Base-by-base conservation (phyloP, 495 filamentous ascomycete genomes). In the Neurospora sublineolata region DNA sequence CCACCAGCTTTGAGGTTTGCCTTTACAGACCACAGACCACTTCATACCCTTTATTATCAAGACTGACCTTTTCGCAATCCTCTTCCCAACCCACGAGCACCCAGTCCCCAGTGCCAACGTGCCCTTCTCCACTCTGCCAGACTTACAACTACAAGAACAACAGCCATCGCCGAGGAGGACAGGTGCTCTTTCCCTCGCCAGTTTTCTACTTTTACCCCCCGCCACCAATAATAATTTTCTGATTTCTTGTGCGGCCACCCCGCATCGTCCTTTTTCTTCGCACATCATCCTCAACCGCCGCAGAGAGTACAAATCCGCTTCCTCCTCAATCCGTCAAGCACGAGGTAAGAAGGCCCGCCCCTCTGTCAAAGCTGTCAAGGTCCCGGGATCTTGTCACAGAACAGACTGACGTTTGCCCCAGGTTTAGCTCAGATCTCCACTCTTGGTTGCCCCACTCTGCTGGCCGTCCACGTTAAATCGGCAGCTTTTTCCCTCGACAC, bases 401-500 rank as follows among this genome's bases (percentile, higher is more conserved):
- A 5, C 52, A 60, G 27, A 60, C 52, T 60, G 52, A 60, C 52
- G 52, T 60, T 60, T 60, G 52, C 52, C 52, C 52, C 52, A 60
- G 52, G 52, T 60, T 60, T 30, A 60, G 52, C 52, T 60, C 52
- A 33, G 27, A 60, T 60, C 52, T 60, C 52, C 52, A 60, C 52
- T 60, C 52, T 60, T 60, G 52, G 27, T 33, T 33, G 52, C 52
- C 52, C 52, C 52, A 60, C 52, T 60, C 52, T 18, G 1, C 52
- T 60, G 52, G 52, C 27, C 52, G 52, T 60, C 52, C 52, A 60
- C 52, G 52, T 60, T 60, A 60, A 60, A 60, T 60, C 52, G 52
- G 52, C 52, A 60, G 52, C 52, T 68, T 36, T 37, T 68, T 60
- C 69, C 42, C 58, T 42, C 36, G 72, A 69, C 73, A 58, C 71